Percentiles rank a stretch among this genome's conserved stretches.
phyloP scores from a whole-genome alignment of 2,329 filamentous ascomycete species.

The Penicillium sp. region DNA sequence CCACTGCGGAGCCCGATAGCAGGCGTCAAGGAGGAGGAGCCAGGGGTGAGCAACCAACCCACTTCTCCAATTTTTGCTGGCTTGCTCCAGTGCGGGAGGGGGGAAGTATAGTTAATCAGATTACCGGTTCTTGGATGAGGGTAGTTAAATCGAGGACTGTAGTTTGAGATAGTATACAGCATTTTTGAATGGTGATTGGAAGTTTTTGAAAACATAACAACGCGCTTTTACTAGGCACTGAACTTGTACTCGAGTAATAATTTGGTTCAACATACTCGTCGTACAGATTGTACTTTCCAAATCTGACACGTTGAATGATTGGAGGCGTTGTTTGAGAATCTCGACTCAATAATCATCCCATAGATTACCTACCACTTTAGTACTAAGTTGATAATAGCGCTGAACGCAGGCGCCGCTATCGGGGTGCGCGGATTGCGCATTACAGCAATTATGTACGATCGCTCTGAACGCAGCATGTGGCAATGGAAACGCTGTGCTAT shows the following conservation, averaged over 20 bases:
- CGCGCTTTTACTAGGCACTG: background rate
- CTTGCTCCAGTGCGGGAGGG: constrained; percentile 11
- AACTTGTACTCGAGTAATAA: background rate
- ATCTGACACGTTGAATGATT: constrained; percentile 1
- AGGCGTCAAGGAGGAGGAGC: constrained; percentile 9
- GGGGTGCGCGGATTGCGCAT: constrained; percentile 3
- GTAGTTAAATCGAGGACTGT: background rate
- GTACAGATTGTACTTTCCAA: background rate
- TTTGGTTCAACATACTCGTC: background rate
- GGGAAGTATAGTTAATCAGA: constrained; percentile 2
- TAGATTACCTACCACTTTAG: background rate
- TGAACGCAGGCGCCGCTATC: constrained; percentile 4
- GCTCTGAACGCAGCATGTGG: constrained; percentile 13
- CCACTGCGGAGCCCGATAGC: constrained; percentile 28
- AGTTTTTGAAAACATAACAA: background rate
- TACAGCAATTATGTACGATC: background rate
- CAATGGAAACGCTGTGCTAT: background rate
- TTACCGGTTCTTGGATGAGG: background rate
- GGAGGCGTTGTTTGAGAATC: background rate
- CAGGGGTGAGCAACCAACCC: constrained; percentile 9
- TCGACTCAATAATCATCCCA: background rate
- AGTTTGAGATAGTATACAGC: background rate
- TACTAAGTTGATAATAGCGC: background rate
- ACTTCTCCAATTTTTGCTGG: constrained; percentile 6
- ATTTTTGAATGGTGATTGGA: background rate